phyloP scores from a whole-genome alignment of 2,329 filamentous ascomycete genomes.

The Epichloe sibirici region DNA sequence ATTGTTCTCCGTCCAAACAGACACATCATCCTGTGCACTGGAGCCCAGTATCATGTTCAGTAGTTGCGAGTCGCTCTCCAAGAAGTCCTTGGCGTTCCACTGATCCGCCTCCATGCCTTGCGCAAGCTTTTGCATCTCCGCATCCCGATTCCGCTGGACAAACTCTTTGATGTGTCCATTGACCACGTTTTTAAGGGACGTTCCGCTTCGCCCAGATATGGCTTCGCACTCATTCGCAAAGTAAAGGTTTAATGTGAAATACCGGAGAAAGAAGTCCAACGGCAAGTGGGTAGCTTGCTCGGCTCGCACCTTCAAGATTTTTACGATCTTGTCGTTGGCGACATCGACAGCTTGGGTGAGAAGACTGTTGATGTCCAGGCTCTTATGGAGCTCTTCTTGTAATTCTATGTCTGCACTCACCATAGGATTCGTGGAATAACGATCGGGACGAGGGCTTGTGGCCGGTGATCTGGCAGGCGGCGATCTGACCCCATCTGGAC shows the following conservation, averaged over 20 bases:
- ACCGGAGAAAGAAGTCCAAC: slow-evolving; percentile 60
- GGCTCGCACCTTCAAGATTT: slow-evolving; percentile 63
- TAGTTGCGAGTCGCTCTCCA: slow-evolving; percentile 44
- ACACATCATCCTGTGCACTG: slow-evolving; percentile 62
- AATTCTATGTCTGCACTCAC: slow-evolving; percentile 29
- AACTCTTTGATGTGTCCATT: slow-evolving; percentile 76
- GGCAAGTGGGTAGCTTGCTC: slow-evolving; percentile 60
- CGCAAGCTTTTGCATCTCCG: slow-evolving; percentile 61
- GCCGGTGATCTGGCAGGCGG: slow-evolving; percentile 39
- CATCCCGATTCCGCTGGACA: slow-evolving; percentile 57
- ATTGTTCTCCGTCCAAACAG: slow-evolving; percentile 50
- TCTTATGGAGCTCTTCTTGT: slow-evolving; percentile 66
- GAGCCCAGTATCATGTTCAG: slow-evolving; percentile 54
- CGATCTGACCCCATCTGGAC: slow-evolving; percentile 31
- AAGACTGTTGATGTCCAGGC: slow-evolving; percentile 65
- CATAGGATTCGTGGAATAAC: slow-evolving; percentile 13
- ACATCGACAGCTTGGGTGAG: slow-evolving; percentile 71
- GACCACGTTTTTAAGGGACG: slow-evolving; percentile 63
- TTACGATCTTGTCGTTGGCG: slow-evolving; percentile 64
- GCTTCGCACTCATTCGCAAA: slow-evolving; percentile 83
- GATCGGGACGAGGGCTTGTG: slow-evolving; percentile 34
- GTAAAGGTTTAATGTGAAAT: slow-evolving; percentile 69
- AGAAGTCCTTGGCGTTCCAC: slow-evolving; percentile 70
- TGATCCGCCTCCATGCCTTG: slow-evolving; percentile 69
- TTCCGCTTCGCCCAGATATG: slow-evolving; percentile 67